Evolutionary conservation across 2,329 filamentous ascomycete genomes (phyloP), one percentile per base, ranked within the genome.

Genomic region (Chaetomiaceae sp.): DNA sequence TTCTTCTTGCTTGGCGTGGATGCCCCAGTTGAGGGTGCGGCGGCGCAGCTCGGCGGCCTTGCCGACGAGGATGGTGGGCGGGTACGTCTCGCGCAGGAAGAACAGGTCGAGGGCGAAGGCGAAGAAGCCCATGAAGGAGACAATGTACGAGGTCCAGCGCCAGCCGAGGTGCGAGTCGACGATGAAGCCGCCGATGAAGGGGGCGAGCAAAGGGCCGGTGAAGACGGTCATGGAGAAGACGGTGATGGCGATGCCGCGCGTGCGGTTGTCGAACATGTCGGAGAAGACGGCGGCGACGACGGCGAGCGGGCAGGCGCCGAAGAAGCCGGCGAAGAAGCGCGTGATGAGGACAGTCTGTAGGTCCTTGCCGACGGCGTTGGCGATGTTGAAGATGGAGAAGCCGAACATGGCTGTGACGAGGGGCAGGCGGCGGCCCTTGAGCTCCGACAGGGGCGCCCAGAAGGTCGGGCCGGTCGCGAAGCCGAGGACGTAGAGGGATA

Each of bases 261-360:
- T 80, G 58, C 75, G 73, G 68, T 85, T 83, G 69, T 83, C 79
- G 62, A 85, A 85, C 80, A 88, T 84, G 68, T 89, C 86, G 20
- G 82, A 83, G 69, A 88, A 88, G 49, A 88, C 82, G 54, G 84
- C 85, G 3, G 82, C 85, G 49, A 86, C 85, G 64, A 88, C 76
- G 60, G 88, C 79, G 38, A 89, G 70, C 2, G 84, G 82, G 55
- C 81, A 85, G 47, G 84, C 85, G 25, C 85, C 87, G 58, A 87
- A 87, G 66, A 88, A 86, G 45, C 88, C 88, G 55, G 74, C 73
- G 62, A 91, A 88, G 72, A 92, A 89, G 14, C 88, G 82, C 63
- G 82, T 84, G 53, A 91, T 78, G 22, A 88, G 73, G 19, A 92
- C 73, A 0, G 85, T 84, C 63, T 85, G 83, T 42, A 91, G 76